Evolutionary conservation across 2,329 filamentous ascomycete genomes (phyloP), one percentile per base, ranked within the genome.

Genomic region (Sporothrix schenckii): DNA sequence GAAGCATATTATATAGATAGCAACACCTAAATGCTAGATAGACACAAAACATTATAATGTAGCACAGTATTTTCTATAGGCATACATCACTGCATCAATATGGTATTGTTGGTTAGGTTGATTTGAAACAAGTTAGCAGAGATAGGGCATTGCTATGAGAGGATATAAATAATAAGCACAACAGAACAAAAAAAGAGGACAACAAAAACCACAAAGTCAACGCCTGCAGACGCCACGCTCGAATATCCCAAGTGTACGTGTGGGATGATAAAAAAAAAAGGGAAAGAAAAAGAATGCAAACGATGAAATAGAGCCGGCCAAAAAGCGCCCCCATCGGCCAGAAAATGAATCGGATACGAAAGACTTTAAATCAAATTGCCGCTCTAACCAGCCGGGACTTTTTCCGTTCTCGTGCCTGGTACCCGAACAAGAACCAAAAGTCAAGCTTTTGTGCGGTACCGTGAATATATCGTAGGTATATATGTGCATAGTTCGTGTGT

Each of bases 181-280:
- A 63, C 27, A 27, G 41, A 16, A 47, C 27, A 30, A 27, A 19
- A 19, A 21, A 21, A 53, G n/a, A 10, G 50, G 27, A 10, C 21
- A 63, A 27, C 9, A 16, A 47, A 44, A 39, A 30, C 39, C 54
- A n/a, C 13, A 24, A 34, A 19, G 53, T 63, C 39, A 63, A 63
- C 58, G 58, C 58, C 58, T 24, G 41, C 58, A 47, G 58, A 63
- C 58, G 58, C 58, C 58, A 63, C 41, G 58, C 58, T 63, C 58
- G 16, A 13, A 24, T 27, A 16, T 47, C 39, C 58, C 58, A 63
- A 27, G 14, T 21, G 2, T 49, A 61, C 16, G 50, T 56, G 21
- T 27, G 44, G 24, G 27, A 49, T 5, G 50, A 27, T 19, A 27
- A 41, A 60, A 39, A 47, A 65, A 47, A 9, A 30, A 52, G 44